phyloP scores from a whole-genome alignment of 148 eudicot species.

The Polygonum aviculare region DNA sequence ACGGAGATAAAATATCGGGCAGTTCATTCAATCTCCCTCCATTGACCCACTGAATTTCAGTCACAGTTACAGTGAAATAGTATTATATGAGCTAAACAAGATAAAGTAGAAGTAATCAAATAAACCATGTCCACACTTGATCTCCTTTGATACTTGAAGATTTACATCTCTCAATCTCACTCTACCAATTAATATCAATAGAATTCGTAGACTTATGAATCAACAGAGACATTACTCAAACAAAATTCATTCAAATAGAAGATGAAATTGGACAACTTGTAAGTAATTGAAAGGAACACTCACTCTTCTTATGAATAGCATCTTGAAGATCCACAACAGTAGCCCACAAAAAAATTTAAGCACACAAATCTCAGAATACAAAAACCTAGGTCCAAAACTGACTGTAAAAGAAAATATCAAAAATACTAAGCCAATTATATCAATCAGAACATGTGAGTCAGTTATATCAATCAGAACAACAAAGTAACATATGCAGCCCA shows the following conservation, averaged over 20 bases:
- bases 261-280: background rate
- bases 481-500: too few relatives aligned
- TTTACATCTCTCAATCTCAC: background rate
- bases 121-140: background rate
- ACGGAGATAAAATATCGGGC: background rate
- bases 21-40: background rate
- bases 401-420: background rate
- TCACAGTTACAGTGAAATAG: background rate
- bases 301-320: slow-evolving; percentile 71
- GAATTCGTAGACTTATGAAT: background rate
- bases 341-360: slow-evolving; percentile 42
- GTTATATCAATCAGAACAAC: too few relatives aligned
- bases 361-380: background rate
- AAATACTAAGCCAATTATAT: too few relatives aligned
- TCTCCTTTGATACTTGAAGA: background rate
- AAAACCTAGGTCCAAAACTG: background rate
- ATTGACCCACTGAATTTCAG: background rate
- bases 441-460: too few relatives aligned
- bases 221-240: background rate
- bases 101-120: background rate
- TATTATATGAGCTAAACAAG: background rate
- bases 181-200: background rate
- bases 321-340: slow-evolving; percentile 92
- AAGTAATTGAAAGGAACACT: slow-evolving; percentile 17
- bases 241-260: background rate